Evolutionary conservation across 2,329 filamentous ascomycete genomes (phyloP), one percentile per base, ranked within the genome.

Genomic region (Botrytis deweyae): DNA sequence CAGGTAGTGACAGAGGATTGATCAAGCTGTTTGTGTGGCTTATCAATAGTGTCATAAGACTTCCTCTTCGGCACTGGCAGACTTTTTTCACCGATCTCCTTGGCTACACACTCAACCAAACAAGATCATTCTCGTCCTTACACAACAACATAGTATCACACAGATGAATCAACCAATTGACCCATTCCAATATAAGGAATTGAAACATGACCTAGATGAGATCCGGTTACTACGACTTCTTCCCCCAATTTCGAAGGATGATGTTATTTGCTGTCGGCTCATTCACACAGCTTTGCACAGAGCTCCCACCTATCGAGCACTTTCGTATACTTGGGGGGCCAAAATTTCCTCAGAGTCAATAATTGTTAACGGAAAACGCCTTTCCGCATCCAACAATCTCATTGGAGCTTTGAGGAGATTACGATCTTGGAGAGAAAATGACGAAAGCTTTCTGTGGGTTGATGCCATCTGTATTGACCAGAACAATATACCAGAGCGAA

Each of bases 391-490:
- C 1, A 63, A 63, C 18, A 80, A 77, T 63, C 72, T 79, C 12
- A 65, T 75, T 42, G 70, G 76, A 55, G 79, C 79, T 36, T 70
- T 79, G 20, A 65, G 74, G 33, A 74, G 76, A 25, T 70, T 80
- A 20, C 74, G 79, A 8, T 74, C 73, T 36, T 52, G 52, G n/a
- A 63, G 14, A 33, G 72, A 61, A 7, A 72, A 75, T 29, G 46
- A 72, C 25, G 73, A 74, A 20, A 40, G 76, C 12, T 62, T 76
- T 36, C 25, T 80, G 3, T 80, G 79, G 78, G 73, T 79, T 9
- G 79, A 80, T 63, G 77, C 77, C 12, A 72, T 80, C 33, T 79
- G 77, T 69, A 80, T 79, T 55, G 76, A 78, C 67, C 77, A 79
- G 73, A 67, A 58, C 9, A 74, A 79, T 55, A 74, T 77, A 20